phyloP scores from a whole-genome alignment of 2,329 filamentous ascomycete genomes.

The Neonectria magnoliae region DNA sequence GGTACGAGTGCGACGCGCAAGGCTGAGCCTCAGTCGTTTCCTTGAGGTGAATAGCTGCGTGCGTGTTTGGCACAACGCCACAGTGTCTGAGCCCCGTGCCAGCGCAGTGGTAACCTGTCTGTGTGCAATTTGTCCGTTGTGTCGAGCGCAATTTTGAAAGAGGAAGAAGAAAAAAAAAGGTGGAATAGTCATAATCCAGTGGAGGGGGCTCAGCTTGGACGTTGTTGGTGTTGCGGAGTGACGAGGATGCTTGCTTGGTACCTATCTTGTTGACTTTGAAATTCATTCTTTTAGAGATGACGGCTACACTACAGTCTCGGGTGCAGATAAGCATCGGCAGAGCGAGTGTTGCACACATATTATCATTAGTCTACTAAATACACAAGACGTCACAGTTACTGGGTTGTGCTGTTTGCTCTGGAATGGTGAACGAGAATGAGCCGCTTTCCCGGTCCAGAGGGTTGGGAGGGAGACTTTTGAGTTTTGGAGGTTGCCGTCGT shows the following conservation, averaged over 20 bases:
- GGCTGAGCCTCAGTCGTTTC: not conserved
- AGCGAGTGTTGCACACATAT: not conserved
- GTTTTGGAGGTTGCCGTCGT: not conserved
- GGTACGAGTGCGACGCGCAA: not conserved
- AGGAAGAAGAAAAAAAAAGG: not conserved
- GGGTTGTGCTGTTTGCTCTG: not conserved
- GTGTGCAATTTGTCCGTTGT: not conserved
- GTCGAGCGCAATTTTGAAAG: not conserved
- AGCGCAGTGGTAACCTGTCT: not conserved
- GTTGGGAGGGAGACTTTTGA: not conserved
- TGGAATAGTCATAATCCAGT: not conserved
- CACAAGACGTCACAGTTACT: not conserved
- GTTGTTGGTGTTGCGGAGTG: not conserved
- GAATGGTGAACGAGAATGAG: not conserved
- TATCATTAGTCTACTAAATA: not conserved
- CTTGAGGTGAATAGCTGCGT: not conserved
- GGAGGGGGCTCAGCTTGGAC: not conserved
- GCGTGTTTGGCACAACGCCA: not conserved
- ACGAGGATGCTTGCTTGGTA: not conserved
- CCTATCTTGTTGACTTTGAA: not conserved
- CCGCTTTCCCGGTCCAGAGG: not conserved
- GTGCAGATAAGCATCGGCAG: not conserved
- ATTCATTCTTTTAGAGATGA: no score
- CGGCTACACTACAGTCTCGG: not conserved
- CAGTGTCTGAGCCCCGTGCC: constrained; percentile 1